phyloP scores from a whole-genome alignment of 306 rosid genomes.

The Glycine soja region DNA sequence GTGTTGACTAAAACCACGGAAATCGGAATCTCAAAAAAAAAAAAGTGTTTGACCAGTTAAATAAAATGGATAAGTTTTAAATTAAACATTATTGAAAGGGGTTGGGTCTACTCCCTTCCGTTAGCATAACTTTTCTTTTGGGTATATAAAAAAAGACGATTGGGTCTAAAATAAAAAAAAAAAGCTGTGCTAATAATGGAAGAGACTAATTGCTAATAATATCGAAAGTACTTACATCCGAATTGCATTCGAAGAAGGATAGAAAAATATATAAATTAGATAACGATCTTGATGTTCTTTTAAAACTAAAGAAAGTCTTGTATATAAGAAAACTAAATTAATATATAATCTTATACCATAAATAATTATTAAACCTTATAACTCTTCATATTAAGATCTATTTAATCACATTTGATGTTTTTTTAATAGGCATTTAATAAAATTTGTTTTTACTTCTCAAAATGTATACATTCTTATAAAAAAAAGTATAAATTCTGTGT shows the following conservation, averaged over 20 bases:
- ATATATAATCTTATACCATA: neutral
- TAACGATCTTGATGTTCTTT: neutral
- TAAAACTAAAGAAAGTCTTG: neutral
- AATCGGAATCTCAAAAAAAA: neutral
- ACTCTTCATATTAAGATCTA: neutral
- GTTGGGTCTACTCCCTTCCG: too few relatives aligned
- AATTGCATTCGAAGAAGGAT: too few relatives aligned
- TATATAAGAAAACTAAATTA: neutral
- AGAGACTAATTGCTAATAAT: too few relatives aligned
- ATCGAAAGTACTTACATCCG: too few relatives aligned
- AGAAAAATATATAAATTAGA: neutral
- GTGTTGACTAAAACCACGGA: neutral
- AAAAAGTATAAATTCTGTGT: neutral
- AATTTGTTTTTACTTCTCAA: neutral
- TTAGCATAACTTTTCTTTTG: too few relatives aligned
- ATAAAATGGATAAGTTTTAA: too few relatives aligned
- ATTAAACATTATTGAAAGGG: too few relatives aligned
- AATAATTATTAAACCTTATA: neutral
- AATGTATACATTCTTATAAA: neutral
- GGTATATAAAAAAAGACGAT: too few relatives aligned
- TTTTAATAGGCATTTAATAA: neutral
- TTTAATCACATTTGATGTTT: neutral
- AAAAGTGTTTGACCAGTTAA: neutral
- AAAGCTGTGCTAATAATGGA: too few relatives aligned
- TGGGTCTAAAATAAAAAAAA: too few relatives aligned